Conservation (phyloP, 2,329 filamentous ascomycete species). For the Aspergillus flavus region DNA sequence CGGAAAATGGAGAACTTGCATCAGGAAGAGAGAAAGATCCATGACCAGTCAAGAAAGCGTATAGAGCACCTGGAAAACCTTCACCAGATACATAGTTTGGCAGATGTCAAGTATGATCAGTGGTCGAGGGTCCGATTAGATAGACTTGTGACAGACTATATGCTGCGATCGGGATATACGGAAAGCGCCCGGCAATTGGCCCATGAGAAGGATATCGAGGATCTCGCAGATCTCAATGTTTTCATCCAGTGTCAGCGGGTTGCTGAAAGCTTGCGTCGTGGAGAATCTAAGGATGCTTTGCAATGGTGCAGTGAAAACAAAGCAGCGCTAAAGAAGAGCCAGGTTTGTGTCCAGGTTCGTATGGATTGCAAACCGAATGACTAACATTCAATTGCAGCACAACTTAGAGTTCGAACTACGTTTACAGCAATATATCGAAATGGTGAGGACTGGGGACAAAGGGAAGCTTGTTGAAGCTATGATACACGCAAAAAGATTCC, state of each 20-base stretch:
- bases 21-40: conserved; percentile 76
- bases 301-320: conserved; percentile 94
- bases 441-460: conserved; percentile 69
- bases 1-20: conserved; percentile 78
- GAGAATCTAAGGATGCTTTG: conserved; percentile 76
- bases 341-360: conserved; percentile 54
- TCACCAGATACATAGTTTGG: conserved; percentile 75
- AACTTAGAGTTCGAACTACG: conserved; percentile 91
- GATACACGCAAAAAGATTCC: conserved; percentile 77
- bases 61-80: conserved; percentile 80
- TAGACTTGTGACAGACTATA: conserved; percentile 86
- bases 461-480: conserved; percentile 75
- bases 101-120: conserved; percentile 89
- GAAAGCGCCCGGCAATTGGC: conserved; percentile 77
- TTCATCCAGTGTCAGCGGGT: conserved; percentile 83
- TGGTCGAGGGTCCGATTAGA: conserved; percentile 85
- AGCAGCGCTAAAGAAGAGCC: conserved; percentile 84
- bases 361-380: background rate
- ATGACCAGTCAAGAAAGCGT: conserved; percentile 73
- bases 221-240: conserved; percentile 84
- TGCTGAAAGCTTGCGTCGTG: conserved; percentile 68
- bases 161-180: conserved; percentile 80
- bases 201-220: conserved; percentile 71
- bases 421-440: conserved; percentile 91
- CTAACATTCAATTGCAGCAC: conserved; percentile 53